Evolutionary conservation across 2,329 filamentous ascomycete species (phyloP).

Genomic region (Zasmidium cellare): DNA sequence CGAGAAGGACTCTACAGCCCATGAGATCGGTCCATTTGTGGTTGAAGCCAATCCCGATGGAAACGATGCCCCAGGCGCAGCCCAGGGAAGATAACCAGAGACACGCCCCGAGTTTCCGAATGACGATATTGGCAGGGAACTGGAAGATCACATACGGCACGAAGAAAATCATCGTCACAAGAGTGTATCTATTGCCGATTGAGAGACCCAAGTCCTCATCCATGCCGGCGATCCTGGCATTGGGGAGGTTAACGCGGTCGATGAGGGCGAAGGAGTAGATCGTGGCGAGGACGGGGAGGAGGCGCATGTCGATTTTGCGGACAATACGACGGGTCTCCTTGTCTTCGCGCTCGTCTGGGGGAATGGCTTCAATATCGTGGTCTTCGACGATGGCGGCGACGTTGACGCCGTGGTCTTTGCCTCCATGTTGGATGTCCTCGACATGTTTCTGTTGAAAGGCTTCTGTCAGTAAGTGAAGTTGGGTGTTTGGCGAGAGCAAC

Average conservation of each 20-base stretch:
- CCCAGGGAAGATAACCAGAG: conserved; percentile 39
- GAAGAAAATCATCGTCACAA: conserved; percentile 42
- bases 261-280: conserved; percentile 22
- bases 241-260: conserved; percentile 21
- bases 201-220: conserved; percentile 36
- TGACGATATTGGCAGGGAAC: conserved; percentile 32
- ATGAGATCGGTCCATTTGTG: conserved; percentile 32
- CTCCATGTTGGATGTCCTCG: conserved; percentile 6
- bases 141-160: conserved; percentile 26
- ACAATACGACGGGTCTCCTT: conserved; percentile 16
- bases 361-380: conserved; percentile 33
- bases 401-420: conserved; percentile 11
- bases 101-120: conserved; percentile 39
- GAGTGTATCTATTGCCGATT: conserved; percentile 36
- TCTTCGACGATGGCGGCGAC: conserved; percentile 8
- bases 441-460: conserved; percentile 8
- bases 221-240: conserved; percentile 16
- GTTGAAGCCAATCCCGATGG: conserved; percentile 36
- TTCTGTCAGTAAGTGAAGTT: not conserved
- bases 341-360: conserved; percentile 8
- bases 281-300: conserved; percentile 19
- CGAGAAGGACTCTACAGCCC: conserved; percentile 33
- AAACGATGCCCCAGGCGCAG: conserved; percentile 38
- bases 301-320: conserved; percentile 22
- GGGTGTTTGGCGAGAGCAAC: not conserved